These are phyloP conservation scores for Clarireedia monteithiana DNA, from an alignment of 2,329 filamentous ascomycete genomes.

Conservation along the genomic window DNA sequence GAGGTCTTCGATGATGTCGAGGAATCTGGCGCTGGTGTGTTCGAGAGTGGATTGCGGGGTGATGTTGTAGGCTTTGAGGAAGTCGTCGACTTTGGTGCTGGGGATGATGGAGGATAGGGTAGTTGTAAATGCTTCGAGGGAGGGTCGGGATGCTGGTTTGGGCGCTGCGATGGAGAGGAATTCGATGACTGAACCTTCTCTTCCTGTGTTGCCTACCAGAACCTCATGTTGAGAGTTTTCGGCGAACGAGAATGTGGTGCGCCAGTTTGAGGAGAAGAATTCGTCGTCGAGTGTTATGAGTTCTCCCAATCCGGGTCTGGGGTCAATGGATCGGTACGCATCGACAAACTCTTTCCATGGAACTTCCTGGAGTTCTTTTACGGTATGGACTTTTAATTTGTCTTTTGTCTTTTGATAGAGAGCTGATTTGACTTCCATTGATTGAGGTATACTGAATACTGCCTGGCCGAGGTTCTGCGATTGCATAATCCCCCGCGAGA, in stretches of 20 bases:
- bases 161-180: background rate
- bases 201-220: background rate
- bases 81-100: background rate
- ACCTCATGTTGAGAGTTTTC: background rate
- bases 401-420: slow-evolving; percentile 3
- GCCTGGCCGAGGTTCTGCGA: slow-evolving; percentile 5
- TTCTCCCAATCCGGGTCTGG: background rate
- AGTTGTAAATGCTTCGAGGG: background rate
- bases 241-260: background rate
- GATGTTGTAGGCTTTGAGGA: background rate
- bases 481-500: slow-evolving; percentile 11
- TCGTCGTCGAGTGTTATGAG: background rate
- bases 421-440: background rate
- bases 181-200: background rate
- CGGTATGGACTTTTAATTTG: background rate
- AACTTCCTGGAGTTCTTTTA: slow-evolving; percentile 1
- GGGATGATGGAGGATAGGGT: background rate
- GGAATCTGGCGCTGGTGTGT: too few species aligned
- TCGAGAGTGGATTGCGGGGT: background rate
- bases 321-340: background rate
- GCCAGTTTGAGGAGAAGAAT: background rate
- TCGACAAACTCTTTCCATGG: background rate
- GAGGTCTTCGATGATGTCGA: background rate
- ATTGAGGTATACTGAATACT: slow-evolving; percentile 1
- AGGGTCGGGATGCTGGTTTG: background rate